A percentile compares a stretch with the other conserved stretches of the same genome.
Conservation (phyloP, 768 basidiomycete species). For the Lactarius quietus region DNA sequence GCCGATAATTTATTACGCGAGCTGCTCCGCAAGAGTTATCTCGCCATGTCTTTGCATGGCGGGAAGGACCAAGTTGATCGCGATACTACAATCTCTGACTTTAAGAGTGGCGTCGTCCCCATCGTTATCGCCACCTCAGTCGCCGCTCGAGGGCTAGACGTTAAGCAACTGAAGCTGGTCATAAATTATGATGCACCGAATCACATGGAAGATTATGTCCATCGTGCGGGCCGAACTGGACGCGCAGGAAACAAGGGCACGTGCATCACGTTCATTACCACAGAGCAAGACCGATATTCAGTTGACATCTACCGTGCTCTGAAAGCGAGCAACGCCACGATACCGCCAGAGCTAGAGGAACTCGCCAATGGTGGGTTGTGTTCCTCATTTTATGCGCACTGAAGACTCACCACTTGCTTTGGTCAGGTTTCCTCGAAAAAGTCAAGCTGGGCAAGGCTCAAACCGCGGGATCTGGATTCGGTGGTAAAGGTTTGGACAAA, state of each 20-base stretch:
- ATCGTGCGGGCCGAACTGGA: constrained; percentile 97
- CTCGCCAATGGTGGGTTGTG: constrained; percentile 73
- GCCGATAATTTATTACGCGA: constrained; percentile 96
- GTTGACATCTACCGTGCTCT: constrained; percentile 94
- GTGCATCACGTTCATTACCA: constrained; percentile 97
- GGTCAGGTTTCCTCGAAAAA: constrained; percentile 90
- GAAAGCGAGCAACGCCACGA: constrained; percentile 82
- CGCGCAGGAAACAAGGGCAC: constrained; percentile 97
- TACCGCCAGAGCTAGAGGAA: constrained; percentile 83
- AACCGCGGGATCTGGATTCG: constrained; percentile 91
- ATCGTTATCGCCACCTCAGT: constrained; percentile 98
- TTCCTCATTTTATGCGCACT: not conserved
- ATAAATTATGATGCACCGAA: constrained; percentile 98
- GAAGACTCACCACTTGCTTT: constrained; percentile 1
- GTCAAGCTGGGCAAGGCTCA: constrained; percentile 93
- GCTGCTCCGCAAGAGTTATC: constrained; percentile 91
- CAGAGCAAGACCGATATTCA: constrained; percentile 95
- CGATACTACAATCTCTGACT: constrained; percentile 95
- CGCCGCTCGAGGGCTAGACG: constrained; percentile 94
- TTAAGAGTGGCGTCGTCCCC: constrained; percentile 95
- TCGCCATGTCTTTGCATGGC: constrained; percentile 96
- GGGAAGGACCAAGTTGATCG: constrained; percentile 99
- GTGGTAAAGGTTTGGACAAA: constrained; percentile 94
- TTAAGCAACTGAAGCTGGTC: constrained; percentile 95
- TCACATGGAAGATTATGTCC: constrained; percentile 99